Conservation (phyloP, 2,329 filamentous ascomycete genomes). For the Verticillium klebahnii region DNA sequence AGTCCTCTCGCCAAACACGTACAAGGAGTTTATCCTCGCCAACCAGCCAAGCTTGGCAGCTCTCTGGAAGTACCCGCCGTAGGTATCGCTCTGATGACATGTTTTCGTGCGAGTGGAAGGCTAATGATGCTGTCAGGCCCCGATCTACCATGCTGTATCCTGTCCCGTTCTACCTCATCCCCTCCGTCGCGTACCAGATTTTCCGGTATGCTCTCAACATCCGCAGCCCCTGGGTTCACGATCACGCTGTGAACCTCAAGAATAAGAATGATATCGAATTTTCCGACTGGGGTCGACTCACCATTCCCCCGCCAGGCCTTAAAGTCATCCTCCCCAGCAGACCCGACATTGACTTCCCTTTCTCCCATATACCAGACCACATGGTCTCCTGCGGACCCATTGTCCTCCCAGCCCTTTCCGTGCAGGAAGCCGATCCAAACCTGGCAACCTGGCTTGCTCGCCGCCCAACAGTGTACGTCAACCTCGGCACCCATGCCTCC, state of each 20-base stretch:
- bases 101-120: too few species aligned
- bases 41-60: background rate
- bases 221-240: background rate
- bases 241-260: background rate
- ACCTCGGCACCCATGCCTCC: slow-evolving; percentile 33
- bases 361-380: too few species aligned
- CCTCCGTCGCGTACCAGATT: background rate
- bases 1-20: slow-evolving; percentile 7
- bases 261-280: background rate
- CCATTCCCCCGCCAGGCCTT: too few species aligned
- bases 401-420: slow-evolving; percentile 27
- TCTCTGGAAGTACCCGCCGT: too few species aligned
- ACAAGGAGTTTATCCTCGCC: slow-evolving; percentile 5
- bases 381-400: slow-evolving; percentile 37
- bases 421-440: slow-evolving; percentile 34
- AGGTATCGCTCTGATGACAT: too few species aligned
- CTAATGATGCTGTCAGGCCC: background rate
- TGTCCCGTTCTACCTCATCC: slow-evolving; percentile 31
- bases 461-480: slow-evolving; percentile 40
- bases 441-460: slow-evolving; percentile 35
- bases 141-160: slow-evolving; percentile 38
- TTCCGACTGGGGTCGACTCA: background rate
- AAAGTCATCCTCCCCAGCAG: too few species aligned
- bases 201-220: background rate
- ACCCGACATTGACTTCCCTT: too few species aligned